Percentiles rank a stretch among this genome's conserved stretches.
phyloP scores from a whole-genome alignment of 805 yeast species.

The Yarrowia sp. region DNA sequence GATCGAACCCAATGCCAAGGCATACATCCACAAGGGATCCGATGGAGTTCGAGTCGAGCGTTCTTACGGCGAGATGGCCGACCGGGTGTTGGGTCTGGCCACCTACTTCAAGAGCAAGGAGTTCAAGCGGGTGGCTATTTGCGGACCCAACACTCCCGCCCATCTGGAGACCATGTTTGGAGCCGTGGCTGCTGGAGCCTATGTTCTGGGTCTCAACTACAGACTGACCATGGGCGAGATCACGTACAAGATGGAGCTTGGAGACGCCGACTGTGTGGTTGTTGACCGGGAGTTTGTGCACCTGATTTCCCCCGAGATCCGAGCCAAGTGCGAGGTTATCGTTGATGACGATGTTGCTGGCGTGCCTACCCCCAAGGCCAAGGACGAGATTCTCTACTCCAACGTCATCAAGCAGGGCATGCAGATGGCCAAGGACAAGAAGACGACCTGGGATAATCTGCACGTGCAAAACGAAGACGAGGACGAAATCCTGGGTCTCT shows the following conservation, averaged over 20 bases:
- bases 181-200: constrained; percentile 49
- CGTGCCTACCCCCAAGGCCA: background rate
- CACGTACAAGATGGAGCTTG: constrained; percentile 47
- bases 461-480: constrained; percentile 44
- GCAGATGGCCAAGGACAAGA: constrained; percentile 12
- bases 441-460: constrained; percentile 43
- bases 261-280: constrained; percentile 47
- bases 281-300: constrained; percentile 47
- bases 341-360: constrained; percentile 42
- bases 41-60: constrained; percentile 40
- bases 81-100: constrained; percentile 48
- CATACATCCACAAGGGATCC: constrained; percentile 47
- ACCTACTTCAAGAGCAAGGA: constrained; percentile 45
- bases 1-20: constrained; percentile 50
- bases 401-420: constrained; percentile 42
- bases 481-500: constrained; percentile 44
- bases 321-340: constrained; percentile 39
- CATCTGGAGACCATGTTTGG: constrained; percentile 50
- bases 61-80: constrained; percentile 47
- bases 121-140: constrained; percentile 47
- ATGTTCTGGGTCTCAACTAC: constrained; percentile 50
- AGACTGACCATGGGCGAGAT: constrained; percentile 48
- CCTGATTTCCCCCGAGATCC: constrained; percentile 41
- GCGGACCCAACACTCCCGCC: constrained; percentile 51
- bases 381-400: constrained; percentile 41